Percentiles rank a stretch among this genome's conserved stretches.
These are phyloP conservation scores for Macrophomina phaseolina DNA, from an alignment of 2,329 filamentous ascomycete genomes.

Conservation along the genomic window DNA sequence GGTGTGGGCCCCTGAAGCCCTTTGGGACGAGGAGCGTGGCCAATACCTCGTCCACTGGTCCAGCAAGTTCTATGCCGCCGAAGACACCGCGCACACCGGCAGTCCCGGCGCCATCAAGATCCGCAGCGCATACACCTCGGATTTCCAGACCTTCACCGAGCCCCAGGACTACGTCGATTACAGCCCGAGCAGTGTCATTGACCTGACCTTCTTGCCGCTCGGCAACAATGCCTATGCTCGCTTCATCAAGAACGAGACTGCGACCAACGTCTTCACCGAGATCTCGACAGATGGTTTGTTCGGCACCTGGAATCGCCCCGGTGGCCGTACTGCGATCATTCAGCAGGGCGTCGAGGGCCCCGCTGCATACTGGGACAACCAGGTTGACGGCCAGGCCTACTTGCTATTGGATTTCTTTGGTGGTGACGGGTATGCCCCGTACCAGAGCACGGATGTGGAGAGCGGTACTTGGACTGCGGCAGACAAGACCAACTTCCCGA, in stretches of 20 bases:
- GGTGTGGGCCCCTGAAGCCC: constrained; percentile 64
- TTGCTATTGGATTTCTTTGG: constrained; percentile 52
- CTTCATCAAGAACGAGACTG: constrained; percentile 63
- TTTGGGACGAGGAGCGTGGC: constrained; percentile 56
- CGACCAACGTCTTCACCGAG: constrained; percentile 59
- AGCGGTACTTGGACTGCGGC: constrained; percentile 54
- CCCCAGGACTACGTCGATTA: constrained; percentile 59
- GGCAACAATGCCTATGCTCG: constrained; percentile 54
- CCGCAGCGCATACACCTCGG: constrained; percentile 61
- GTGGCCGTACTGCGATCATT: constrained; percentile 52
- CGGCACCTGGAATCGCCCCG: constrained; percentile 58
- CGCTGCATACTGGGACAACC: constrained; percentile 43
- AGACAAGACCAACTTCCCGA: constrained; percentile 51
- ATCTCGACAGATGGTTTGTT: constrained; percentile 56
- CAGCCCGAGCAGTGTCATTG: constrained; percentile 57
- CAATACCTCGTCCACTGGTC: constrained; percentile 59
- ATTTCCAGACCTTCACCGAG: constrained; percentile 60
- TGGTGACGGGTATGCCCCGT: constrained; percentile 58
- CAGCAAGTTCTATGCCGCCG: constrained; percentile 52
- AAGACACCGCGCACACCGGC: constrained; percentile 58
- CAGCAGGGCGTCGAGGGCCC: constrained; percentile 40
- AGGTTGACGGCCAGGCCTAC: constrained; percentile 45
- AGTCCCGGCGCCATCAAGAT: constrained; percentile 51
- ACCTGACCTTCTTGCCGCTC: constrained; percentile 62
- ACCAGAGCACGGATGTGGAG: constrained; percentile 52